Base-by-base conservation (phyloP, 2,329 filamentous ascomycete species). In the Pseudogymnoascus sp. region DNA sequence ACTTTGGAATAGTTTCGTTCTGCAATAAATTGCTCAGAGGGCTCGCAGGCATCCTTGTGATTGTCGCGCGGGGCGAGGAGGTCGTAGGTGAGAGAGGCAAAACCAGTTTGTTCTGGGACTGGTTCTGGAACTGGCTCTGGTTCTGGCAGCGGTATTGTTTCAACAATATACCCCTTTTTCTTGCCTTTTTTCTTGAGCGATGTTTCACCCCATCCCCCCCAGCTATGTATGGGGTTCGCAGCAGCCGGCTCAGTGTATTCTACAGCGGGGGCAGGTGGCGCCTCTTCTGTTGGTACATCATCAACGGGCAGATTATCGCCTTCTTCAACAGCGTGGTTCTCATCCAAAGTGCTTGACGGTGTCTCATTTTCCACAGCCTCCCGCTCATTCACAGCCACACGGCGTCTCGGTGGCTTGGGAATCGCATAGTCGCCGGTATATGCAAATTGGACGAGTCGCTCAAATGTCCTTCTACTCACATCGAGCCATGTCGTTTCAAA, bases 351-450 rank as follows among this genome's bases (percentile, higher is more conserved):
- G 7, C 13, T 7, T 10, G 42, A 15, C 3, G 21, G 26, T 9
- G 21, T 4, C 42, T 46, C 42, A 15, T 15, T 15, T 23, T 46
- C 21, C 19, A 46, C 42, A 15, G 21, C 42, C 21, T 46, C 21
- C 13, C 15, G 10, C 42, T 9, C 13, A 26, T 50, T 21, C 42
- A 42, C 50, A 56, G 21, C 17, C 50, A 37, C 61, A 3, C 44
- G 61, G 33, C 66, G 44, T 37, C 53, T 31, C 40, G 44, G n/a
- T 35, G 53, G 40, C 42, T 64, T 59, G 2, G 67, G 65, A 11
- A 69, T 60, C 4, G 64, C 62, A 38, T 70, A 70, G 40, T 70
- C 68, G 4, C 66, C 66, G 5, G 64, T 68, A 62, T 69, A 69
- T 21, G 68, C 68, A 62, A 69, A 67, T 37, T 70, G 67, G 31